These are phyloP conservation scores for Mrakia hoshinonis DNA, from an alignment of 768 basidiomycete genomes.

Conservation along the genomic window DNA sequence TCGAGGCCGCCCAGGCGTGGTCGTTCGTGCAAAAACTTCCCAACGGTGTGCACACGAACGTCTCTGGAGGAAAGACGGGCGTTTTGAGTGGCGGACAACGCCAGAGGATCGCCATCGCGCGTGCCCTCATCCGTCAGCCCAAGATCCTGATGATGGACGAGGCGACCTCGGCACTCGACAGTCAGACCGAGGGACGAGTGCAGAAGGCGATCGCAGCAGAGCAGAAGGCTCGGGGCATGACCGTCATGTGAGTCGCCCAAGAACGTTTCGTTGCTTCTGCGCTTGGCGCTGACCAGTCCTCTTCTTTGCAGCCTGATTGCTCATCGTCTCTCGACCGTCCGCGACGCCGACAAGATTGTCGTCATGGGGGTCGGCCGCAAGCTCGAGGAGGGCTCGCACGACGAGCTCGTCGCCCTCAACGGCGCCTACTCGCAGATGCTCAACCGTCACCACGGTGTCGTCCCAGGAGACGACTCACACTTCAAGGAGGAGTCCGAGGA, in stretches of 20 bases:
- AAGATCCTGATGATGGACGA: slow-evolving; percentile 30
- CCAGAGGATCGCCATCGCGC: slow-evolving; percentile 29
- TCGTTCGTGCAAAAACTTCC: slow-evolving; percentile 38
- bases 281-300: not conserved
- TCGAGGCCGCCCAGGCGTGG: slow-evolving; percentile 38
- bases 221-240: slow-evolving; percentile 29
- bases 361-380: slow-evolving; percentile 35
- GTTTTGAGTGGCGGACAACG: slow-evolving; percentile 39
- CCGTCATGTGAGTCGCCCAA: slow-evolving; percentile 22
- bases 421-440: not conserved
- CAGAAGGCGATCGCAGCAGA: slow-evolving; percentile 24
- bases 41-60: slow-evolving; percentile 35
- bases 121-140: slow-evolving; percentile 30
- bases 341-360: slow-evolving; percentile 31
- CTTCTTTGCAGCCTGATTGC: slow-evolving; percentile 12
- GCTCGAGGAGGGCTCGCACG: slow-evolving; percentile 35
- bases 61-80: slow-evolving; percentile 36
- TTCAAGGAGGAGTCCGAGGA: too few relatives aligned
- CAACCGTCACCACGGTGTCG: slow-evolving; percentile 15
- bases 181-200: slow-evolving; percentile 21
- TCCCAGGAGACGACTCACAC: not conserved
- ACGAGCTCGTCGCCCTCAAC: slow-evolving; percentile 31
- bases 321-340: slow-evolving; percentile 26
- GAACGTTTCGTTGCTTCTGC: not conserved
- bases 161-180: slow-evolving; percentile 30